Percentiles rank a stretch among this genome's conserved stretches.
phyloP scores from a whole-genome alignment of 2,329 filamentous ascomycete species.

The Allantophomopsis lycopodina region DNA sequence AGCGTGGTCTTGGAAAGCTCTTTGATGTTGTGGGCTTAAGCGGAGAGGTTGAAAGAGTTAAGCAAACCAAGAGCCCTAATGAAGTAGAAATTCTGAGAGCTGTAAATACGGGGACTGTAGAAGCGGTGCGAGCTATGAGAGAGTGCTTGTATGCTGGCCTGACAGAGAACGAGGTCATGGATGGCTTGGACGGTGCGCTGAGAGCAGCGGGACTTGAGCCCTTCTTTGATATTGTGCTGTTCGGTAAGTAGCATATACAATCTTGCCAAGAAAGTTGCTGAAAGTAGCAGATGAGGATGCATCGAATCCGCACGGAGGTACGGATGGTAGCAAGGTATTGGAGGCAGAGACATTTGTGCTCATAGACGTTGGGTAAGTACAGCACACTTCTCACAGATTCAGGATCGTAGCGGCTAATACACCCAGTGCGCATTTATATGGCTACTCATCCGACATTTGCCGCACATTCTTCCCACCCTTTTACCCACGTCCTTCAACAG shows the following conservation, averaged over 20 bases:
- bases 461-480: conserved; percentile 40
- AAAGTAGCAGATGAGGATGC: conserved; percentile 20
- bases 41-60: conserved; percentile 39
- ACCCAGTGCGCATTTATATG: conserved; percentile 37
- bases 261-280: too few species aligned
- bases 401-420: background rate
- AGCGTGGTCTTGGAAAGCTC: conserved; percentile 34
- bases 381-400: background rate
- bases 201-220: conserved; percentile 34
- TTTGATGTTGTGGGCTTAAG: conserved; percentile 41
- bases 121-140: conserved; percentile 42
- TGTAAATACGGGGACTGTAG: conserved; percentile 50
- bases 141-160: conserved; percentile 39
- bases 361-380: conserved; percentile 38
- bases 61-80: conserved; percentile 39
- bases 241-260: conserved; percentile 20
- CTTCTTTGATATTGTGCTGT: conserved; percentile 52
- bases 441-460: conserved; percentile 51
- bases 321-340: conserved; percentile 30
- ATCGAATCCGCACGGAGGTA: conserved; percentile 24
- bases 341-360: conserved; percentile 41
- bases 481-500: conserved; percentile 12
- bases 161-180: conserved; percentile 41
- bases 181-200: conserved; percentile 39
- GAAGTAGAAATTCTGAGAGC: conserved; percentile 44